Evolutionary conservation across 2,329 filamentous ascomycete species (phyloP), one percentile per base, ranked within the genome.

Genomic region (Conoideocrella luteorostrata): DNA sequence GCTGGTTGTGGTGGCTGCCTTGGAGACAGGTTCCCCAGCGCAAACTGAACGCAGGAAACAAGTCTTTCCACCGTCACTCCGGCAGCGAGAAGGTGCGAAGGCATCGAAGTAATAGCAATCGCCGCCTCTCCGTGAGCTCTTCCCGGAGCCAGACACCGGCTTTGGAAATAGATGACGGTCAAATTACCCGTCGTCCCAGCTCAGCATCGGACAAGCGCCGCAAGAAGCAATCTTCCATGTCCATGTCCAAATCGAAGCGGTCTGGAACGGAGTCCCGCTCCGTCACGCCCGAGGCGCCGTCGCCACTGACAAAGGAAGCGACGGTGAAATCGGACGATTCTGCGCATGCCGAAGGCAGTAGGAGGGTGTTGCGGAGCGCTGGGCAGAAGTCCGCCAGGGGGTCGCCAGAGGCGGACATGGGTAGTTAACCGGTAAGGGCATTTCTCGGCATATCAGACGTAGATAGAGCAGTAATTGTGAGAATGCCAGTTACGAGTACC

Each of bases 1-100:
- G 84, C 18, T 86, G 83, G 82, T 70, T 94, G 28, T 94, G 88
- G 88, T 94, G 90, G 85, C 78, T 88, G 2, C 86, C 87, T 1
- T 88, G 85, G 75, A 69, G 65, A 53, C 55, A 65, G 48, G 47
- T 56, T 3, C 63, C 66, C 40, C 64, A 55, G 41, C 56, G 35
- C 39, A 47, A 38, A 26, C 49, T 7, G 63, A 56, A 22, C 57
- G 57, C 13, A 48, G 51, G n/a, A 67, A 72, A 42, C 72, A 68
- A 56, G 49, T 39, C 15, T 43, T 26, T 48, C 15, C 55, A 57
- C 37, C 65, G 64, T 18, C 71, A 70, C 4, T 64, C 69, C 30
- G 58, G 65, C 3, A 61, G 66, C 34, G 64, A 70, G 47, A 70
- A 65, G 49, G 71, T 74, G 49, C 68, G 68, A 45, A 69, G 68